A percentile compares a stretch with the other conserved stretches of the same genome.
These are phyloP conservation scores for Microcera coccophila DNA, from an alignment of 2,329 filamentous ascomycete genomes.

Conservation along the genomic window DNA sequence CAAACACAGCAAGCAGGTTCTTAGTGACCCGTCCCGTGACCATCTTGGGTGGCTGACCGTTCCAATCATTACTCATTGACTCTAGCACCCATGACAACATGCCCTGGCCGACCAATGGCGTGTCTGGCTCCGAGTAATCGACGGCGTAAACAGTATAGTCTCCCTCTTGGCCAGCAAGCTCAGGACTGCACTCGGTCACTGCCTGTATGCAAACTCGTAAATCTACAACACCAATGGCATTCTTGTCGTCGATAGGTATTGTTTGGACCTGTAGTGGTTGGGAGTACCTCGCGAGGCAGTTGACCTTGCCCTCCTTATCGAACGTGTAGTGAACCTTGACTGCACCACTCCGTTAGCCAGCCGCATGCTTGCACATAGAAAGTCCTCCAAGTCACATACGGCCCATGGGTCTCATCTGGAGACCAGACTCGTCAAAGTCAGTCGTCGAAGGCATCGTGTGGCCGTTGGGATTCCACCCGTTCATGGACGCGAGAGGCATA, in stretches of 20 bases:
- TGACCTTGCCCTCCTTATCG: conserved; percentile 80
- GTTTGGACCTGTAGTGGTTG: conserved; percentile 77
- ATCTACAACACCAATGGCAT: conserved; percentile 81
- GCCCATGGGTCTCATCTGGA: conserved; percentile 62
- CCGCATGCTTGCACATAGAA: conserved; percentile 1
- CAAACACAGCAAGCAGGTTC: conserved; percentile 80
- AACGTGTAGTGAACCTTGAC: conserved; percentile 98
- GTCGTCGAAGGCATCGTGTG: conserved; percentile 26
- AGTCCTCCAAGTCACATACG: conserved; percentile 45
- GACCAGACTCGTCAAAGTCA: conserved; percentile 43
- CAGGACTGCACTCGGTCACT: conserved; percentile 74
- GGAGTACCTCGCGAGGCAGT: conserved; percentile 83
- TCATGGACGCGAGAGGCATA: conserved; percentile 30
- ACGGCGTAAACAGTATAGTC: conserved; percentile 97
- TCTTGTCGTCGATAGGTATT: conserved; percentile 73
- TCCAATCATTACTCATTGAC: conserved; percentile 33
- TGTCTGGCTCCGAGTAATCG: conserved; percentile 94
- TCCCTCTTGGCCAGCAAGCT: conserved; percentile 64
- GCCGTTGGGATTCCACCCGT: conserved; percentile 32
- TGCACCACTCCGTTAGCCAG: conserved; percentile 37
- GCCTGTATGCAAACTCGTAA: conserved; percentile 82
- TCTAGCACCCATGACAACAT: conserved; percentile 82
- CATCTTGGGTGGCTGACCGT: conserved; percentile 61
- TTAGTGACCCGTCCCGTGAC: conserved; percentile 89
- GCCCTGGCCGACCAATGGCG: conserved; percentile 88